Conservation (phyloP, 1,284 basidiomycete species). For the Testicularia cyperi region DNA sequence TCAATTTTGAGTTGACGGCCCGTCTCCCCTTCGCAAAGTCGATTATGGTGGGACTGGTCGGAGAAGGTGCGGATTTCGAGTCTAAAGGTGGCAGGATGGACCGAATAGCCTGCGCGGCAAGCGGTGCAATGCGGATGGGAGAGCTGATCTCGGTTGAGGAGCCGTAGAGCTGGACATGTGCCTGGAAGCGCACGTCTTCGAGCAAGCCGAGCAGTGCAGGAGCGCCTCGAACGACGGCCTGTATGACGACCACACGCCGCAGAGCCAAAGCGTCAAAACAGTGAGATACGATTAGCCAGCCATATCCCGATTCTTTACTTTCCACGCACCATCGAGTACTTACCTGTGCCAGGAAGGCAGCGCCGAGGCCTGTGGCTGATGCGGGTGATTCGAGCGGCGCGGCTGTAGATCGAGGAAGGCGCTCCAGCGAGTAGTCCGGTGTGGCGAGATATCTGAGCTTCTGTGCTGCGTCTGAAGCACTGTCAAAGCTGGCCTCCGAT, state of each 20-base stretch:
- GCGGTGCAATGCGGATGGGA: conserved; percentile 7
- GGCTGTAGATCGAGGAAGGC: conserved; percentile 5
- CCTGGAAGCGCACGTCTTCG: conserved; percentile 30
- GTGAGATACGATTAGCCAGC: no score
- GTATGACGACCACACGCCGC: no score
- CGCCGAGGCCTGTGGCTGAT: conserved; percentile 17
- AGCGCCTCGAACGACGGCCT: conserved; percentile 10
- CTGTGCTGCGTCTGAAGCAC: no score
- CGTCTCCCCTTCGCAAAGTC: conserved; percentile 23
- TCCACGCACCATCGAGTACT: no score
- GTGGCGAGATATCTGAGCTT: conserved; percentile 20
- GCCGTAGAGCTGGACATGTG: conserved; percentile 28
- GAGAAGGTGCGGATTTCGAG: not conserved
- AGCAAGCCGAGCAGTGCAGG: conserved; percentile 15
- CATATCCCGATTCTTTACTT: no score
- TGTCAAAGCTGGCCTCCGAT: conserved; percentile 12
- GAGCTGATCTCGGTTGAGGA: conserved; percentile 5
- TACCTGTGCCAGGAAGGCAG: conserved; percentile 21
- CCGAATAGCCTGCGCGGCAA: not conserved
- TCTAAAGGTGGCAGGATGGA: not conserved
- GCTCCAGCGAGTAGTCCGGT: not conserved
- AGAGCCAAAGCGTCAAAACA: no score
- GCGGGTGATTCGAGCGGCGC: conserved; percentile 18
- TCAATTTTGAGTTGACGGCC: conserved; percentile 9
- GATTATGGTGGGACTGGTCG: conserved; percentile 1